Percentiles rank a stretch among this genome's conserved stretches.
phyloP scores from a whole-genome alignment of 306 rosid species.

The Abrus pulchellus region DNA sequence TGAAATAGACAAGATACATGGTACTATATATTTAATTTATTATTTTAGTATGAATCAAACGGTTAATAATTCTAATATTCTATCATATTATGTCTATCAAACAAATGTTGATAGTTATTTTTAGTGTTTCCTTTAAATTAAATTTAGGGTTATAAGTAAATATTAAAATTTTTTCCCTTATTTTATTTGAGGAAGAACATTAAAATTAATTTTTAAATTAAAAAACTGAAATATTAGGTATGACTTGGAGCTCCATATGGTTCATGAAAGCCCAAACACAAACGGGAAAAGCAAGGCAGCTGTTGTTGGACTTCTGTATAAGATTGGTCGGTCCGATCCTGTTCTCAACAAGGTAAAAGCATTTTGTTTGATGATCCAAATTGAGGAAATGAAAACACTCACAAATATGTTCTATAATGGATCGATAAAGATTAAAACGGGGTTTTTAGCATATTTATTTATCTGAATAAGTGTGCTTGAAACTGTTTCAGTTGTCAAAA shows the following conservation, averaged over 20 bases:
- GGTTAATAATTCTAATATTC: no score
- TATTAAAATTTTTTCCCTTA: not conserved
- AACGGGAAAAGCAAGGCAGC: slow-evolving; percentile 49
- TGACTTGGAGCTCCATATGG: slow-evolving; percentile 82
- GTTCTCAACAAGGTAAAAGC: slow-evolving; percentile 63
- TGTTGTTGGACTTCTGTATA: slow-evolving; percentile 66
- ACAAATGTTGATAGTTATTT: no score
- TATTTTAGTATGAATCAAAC: no score
- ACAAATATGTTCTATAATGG: not conserved
- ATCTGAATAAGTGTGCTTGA: not conserved
- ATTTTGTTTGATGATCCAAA: not conserved
- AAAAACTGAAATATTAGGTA: slow-evolving; percentile 52
- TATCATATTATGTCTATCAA: no score
- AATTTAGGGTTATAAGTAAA: no score
- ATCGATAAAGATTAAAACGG: not conserved
- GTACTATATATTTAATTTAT: no score
- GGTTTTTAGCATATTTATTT: not conserved
- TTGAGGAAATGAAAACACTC: not conserved
- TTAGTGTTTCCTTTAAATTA: no score
- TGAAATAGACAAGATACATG: no score
- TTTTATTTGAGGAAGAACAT: not conserved
- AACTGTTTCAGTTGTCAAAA: slow-evolving; percentile 57
- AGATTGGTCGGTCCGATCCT: slow-evolving; percentile 62
- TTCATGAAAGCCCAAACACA: slow-evolving; percentile 56
- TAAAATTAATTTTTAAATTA: not conserved